A percentile compares a stretch with the other conserved stretches of the same genome.
Evolutionary conservation across 169 alveolate species (phyloP).

Genomic region (Neospora caninum): DNA sequence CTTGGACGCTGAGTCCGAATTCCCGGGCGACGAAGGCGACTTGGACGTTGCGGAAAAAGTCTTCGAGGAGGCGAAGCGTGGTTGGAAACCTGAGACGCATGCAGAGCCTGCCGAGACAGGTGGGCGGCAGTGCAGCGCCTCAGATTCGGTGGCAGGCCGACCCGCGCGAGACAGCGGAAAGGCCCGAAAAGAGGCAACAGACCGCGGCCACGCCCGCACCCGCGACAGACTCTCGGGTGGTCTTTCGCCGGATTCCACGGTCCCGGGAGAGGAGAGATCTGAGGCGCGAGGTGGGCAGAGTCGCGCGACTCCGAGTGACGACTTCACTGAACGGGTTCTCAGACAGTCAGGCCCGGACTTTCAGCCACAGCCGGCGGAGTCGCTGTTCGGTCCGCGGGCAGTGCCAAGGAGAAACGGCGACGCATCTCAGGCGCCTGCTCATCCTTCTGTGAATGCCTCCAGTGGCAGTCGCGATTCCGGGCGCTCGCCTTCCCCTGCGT

Average conservation of each 20-base stretch:
- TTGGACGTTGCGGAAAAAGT: conserved; percentile 25
- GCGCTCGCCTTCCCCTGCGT: not conserved
- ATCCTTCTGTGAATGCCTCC: not conserved
- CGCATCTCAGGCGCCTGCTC: not conserved
- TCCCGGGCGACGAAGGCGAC: not conserved
- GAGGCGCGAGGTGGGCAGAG: not conserved
- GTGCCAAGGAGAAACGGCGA: not conserved
- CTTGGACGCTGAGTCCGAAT: no score
- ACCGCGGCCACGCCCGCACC: no score
- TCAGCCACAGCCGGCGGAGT: not conserved
- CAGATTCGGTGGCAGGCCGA: not conserved
- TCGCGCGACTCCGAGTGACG: not conserved
- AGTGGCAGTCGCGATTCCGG: not conserved
- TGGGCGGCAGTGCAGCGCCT: not conserved
- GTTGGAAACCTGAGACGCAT: not conserved
- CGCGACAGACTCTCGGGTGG: no score
- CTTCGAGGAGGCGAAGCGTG: conserved; percentile 18
- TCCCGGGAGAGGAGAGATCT: no score
- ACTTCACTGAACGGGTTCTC: not conserved
- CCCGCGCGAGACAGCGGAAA: not conserved
- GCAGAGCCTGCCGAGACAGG: not conserved
- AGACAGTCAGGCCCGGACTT: conserved; percentile 17
- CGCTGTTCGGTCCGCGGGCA: not conserved
- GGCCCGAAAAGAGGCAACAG: not conserved
- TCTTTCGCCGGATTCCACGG: no score